Base-by-base conservation (phyloP, 208 protist species). In the Trypanosomatidae sp. region DNA sequence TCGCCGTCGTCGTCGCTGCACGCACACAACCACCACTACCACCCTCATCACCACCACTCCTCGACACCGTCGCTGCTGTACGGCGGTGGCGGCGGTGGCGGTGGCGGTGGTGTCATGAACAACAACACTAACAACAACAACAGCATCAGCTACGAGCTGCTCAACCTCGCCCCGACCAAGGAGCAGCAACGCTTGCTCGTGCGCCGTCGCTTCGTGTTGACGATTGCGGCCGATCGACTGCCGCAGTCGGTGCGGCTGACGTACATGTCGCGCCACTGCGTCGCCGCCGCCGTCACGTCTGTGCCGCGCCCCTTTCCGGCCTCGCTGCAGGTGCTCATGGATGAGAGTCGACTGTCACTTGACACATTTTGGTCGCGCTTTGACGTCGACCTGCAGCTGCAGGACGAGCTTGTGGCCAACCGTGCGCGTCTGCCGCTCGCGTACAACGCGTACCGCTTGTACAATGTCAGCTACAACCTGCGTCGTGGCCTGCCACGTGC, bases 371-470 rank as follows among this genome's bases (percentile, higher is more conserved):
- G 79, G 75, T 54, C 65, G 21, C 74, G 57, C 23, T 78, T 69
- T 50, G 52, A 80, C 50, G 70, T 85, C 25, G 67, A 85, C 46
- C 32, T 93, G 10, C 68, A 83, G 37, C 69, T 83, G 40, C 73
- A 89, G 52, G 79, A 86, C n/a, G 79, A 93, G 50, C 54, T 84
- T 21, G 60, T 63, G 21, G 65, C 66, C 11, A 73, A 75, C 56
- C 72, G 84, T n/a, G 73, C 74, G 40, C 47, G 57, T 6, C 68
- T 93, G 16, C 50, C 73, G 3, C 66, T 93, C 33, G 44, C 84
- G 21, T 88, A 78, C 61, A 89, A 85, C 55, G 68, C 71, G 1
- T 89, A 88, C 45, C 61, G 84, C 32, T 53, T 93, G 41, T 81
- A 74, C 48, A 69, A 48, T 40, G 65, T 93, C 19, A 78, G 66